Base-by-base conservation (phyloP, 139 green algal genomes). In the Coelastrella sp. region DNA sequence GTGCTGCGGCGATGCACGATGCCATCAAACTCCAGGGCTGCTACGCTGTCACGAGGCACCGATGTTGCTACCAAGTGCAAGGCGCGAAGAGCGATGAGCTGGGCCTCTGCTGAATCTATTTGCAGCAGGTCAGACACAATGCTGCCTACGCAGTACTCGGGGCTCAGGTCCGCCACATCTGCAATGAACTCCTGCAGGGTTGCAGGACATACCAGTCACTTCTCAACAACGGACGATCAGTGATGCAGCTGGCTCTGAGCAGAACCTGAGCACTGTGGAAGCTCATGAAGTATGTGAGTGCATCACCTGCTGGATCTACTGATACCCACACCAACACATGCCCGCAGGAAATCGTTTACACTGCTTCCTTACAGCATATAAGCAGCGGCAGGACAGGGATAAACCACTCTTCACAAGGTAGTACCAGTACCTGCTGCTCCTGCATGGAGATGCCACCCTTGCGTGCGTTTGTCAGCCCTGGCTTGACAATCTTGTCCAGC, bases 91-190 rank as follows among this genome's bases (percentile, higher is more conserved):
- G 65, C 87, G 3, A 87, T 73, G 3, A 86, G 78, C 54, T 91
- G 87, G 11, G 78, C 71, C 2, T 91, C 87, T 54, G 56, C 19
- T 7, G 87, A 81, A 10, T 85, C 85, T 60, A 7, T 14, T 8
- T 97, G 78, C 11, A 99, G 92, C 90, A 98, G 92, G 74, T 98
- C 95, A 71, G 96, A 56, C 5, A 98, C 75, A 74, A 98, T 92
- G 73, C 85, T 92, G 58, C 90, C 85, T 4, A 98, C 47, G 58
- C 91, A 95, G 73, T 94, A 98, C 47, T 97, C 95, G 0, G 96
- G 96, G 47, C 92, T 90, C 47, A 92, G 89, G 47, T 94, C 87
- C 13, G 93, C 91, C 7, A 98, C 83, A 14, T 87, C 82, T 16
- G 92, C 83, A 20, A 95, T 94, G 60, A 97, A 90, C 22, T 95